Evolutionary conservation across 140 eudicot species (phyloP), one percentile per base, ranked within the genome.

Genomic region (Senecio squalidus): DNA sequence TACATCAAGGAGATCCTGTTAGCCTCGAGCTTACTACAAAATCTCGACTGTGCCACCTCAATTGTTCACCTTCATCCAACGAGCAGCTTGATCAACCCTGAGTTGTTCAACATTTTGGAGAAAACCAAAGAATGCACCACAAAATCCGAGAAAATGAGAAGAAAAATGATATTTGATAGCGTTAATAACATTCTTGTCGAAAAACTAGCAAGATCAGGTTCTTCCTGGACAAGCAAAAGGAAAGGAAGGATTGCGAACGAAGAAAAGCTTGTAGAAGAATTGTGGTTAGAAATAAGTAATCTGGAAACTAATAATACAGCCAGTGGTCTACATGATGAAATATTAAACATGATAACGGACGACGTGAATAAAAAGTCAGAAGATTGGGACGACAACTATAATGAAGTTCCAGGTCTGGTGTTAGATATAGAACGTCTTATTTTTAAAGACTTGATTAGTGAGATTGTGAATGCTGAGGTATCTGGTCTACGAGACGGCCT

Each of bases 371-470:
- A 67, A 45, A 64, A 64, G 51, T 65, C 86, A 51, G 74, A 66
- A 45, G 68, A 74, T 25, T 91, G 98, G 96, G 70, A 56, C 21
- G 62, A 65, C 10, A 55, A 55, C 26, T 27, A 58, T 39, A 44
- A 64, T 30, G 96, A 82, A 64, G 33, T 78, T 48, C 81, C 95
- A 70, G 89, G 74, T 15, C 27, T 92, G 57, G 89, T 78, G 33
- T 71, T 92, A 58, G 99, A 88, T 62, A 82, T 92, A 31, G 99
- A 92, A 69, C 82, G 96, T 13, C 76, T 76, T 54, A 82, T 92
- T 40, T 87, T 82, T 48, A 92, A 88, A 55, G 99, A 92, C 72
- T 79, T 92, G 73, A 81, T 92, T 34, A 73, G 66, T 6, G 96
- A 92, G 70, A 71, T 88, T 4, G 80, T 88, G 59, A 76, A 64